phyloP scores from a whole-genome alignment of 2,329 filamentous ascomycete species.

The Penicillium sp. region DNA sequence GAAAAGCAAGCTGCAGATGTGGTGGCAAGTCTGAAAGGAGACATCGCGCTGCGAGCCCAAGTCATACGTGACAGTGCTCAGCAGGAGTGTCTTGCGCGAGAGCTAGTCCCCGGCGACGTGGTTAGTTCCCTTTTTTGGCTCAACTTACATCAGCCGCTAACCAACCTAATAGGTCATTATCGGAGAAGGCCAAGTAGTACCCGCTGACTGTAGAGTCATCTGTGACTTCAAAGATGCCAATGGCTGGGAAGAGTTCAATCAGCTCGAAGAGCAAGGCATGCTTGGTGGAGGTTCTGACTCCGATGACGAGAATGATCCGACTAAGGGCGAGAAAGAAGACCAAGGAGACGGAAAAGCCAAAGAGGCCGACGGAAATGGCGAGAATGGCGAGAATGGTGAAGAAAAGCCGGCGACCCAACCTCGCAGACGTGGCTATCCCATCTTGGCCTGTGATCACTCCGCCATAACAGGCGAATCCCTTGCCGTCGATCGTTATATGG shows the following conservation, averaged over 20 bases:
- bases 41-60: slow-evolving; percentile 72
- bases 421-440: slow-evolving; percentile 58
- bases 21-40: slow-evolving; percentile 73
- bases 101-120: slow-evolving; percentile 76
- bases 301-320: slow-evolving; percentile 56
- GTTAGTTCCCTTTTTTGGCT: slow-evolving; percentile 48
- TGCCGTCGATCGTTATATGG: slow-evolving; percentile 69
- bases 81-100: slow-evolving; percentile 67
- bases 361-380: slow-evolving; percentile 14
- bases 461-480: slow-evolving; percentile 80
- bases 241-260: slow-evolving; percentile 67
- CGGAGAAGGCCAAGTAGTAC: slow-evolving; percentile 71
- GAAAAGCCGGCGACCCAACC: slow-evolving; percentile 16
- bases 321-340: slow-evolving; percentile 55
- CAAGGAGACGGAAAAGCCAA: slow-evolving; percentile 14
- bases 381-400: slow-evolving; percentile 13
- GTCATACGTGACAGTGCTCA: slow-evolving; percentile 68
- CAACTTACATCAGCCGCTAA: slow-evolving; percentile 15
- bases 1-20: slow-evolving; percentile 80
- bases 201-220: slow-evolving; percentile 70
- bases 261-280: slow-evolving; percentile 64
- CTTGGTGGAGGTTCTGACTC: slow-evolving; percentile 53
- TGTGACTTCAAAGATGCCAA: slow-evolving; percentile 70
- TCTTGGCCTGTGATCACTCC: slow-evolving; percentile 75
- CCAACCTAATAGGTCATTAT: slow-evolving; percentile 58